Evolutionary conservation across 805 yeast species (phyloP), one percentile per base, ranked within the genome.

Genomic region (Myxozyma kluyveri): DNA sequence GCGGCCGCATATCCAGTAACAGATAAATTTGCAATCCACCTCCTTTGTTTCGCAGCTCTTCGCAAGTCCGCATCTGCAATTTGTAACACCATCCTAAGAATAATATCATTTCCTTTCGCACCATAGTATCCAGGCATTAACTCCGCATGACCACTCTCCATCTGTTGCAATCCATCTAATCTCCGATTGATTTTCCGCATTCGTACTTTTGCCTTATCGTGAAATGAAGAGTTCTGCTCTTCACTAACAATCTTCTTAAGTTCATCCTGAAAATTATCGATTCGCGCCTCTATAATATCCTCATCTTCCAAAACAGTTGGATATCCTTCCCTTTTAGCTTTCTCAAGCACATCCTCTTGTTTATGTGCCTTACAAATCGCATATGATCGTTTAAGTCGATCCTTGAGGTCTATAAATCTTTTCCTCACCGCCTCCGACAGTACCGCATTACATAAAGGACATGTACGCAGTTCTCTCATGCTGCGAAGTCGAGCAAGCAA

Each of bases 61-160:
- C 46, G 26, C 4, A 57, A 22, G 22, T 22, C 32, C 4, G 23
- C 32, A 10, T 53, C 55, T 18, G 37, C 31, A 7, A 37, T 24
- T 19, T 23, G 17, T 26, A 53, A 43, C 10, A 43, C 39, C 9
- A 44, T 39, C 6, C 50, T 50, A n/a, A 54, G 38, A 29, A 57
- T 22, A 17, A 56, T 39, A 12, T 41, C 45, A 14, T 40, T 42
- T 2, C 61, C 61, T 23, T 35, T 39, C 24, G 47, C 40, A 10
- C 61, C 61, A 32, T 57, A 57, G 37, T 57, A 57, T 9, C 61
- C 61, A 3, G 61, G 61, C 14, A 49, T 21, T 24, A 49, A 29
- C 10, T 49, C 53, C 4, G 31, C 31, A 14, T 42, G 38, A 7
- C 49, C 50, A 5, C 41, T 45, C 24, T 49, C 50, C 42, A 50